These are phyloP conservation scores for Reticulascus tulasneorum DNA, from an alignment of 2,329 filamentous ascomycete species.

Conservation along the genomic window DNA sequence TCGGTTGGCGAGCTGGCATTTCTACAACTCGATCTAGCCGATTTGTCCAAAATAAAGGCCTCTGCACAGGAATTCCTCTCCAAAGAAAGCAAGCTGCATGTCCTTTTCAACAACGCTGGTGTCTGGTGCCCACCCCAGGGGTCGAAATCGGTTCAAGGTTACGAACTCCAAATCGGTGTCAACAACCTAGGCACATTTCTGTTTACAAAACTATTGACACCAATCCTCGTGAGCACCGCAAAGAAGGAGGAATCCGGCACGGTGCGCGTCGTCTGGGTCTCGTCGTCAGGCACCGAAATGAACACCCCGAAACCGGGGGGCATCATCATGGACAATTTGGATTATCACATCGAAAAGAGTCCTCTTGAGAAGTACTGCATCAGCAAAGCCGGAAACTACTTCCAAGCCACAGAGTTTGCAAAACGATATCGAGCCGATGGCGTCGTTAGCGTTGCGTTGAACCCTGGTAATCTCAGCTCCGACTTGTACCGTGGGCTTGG, in stretches of 20 bases:
- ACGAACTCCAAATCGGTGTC: conserved; percentile 19
- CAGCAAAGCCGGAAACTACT: conserved; percentile 24
- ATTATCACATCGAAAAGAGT: conserved; percentile 17
- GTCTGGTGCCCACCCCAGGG: no score
- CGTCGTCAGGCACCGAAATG: conserved; percentile 20
- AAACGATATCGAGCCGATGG: conserved; percentile 17
- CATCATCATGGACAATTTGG: conserved; percentile 19
- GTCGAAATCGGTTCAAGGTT: conserved; percentile 21
- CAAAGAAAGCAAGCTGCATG: conserved; percentile 25
- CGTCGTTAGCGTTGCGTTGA: conserved; percentile 20
- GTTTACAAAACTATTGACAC: conserved; percentile 18
- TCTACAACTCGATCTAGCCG: conserved; percentile 33
- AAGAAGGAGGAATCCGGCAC: conserved; percentile 18
- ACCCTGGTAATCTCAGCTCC: conserved; percentile 34
- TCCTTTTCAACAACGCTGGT: conserved; percentile 34
- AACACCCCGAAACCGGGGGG: conserved; percentile 19
- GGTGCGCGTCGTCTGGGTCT: conserved; percentile 28
- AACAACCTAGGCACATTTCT: conserved; percentile 20
- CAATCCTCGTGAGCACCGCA: conserved; percentile 10
- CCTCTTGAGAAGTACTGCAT: conserved; percentile 20
- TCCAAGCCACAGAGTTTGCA: conserved; percentile 25
- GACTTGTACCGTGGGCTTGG: conserved; percentile 28
- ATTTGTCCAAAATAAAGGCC: conserved; percentile 22
- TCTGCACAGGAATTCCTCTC: conserved; percentile 23
- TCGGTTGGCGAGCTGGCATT: conserved; percentile 31